Base-by-base conservation (phyloP, 1,284 basidiomycete genomes). In the Trametes pubescens region DNA sequence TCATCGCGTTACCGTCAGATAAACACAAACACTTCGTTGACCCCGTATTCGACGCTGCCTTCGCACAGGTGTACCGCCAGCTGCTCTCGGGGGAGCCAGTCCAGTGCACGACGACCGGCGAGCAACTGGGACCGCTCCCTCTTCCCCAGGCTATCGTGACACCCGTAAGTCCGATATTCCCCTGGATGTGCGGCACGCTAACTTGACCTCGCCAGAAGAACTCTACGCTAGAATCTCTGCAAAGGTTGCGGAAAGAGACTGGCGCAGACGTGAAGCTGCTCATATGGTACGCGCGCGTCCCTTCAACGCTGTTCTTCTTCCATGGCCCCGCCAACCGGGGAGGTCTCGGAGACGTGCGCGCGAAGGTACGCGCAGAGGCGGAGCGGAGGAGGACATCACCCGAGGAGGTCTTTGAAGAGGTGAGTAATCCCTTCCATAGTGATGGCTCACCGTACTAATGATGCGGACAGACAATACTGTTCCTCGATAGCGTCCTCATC, bases 251-350 rank as follows among this genome's bases (percentile, higher is more conserved):
- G 22, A 51, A 43, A 21, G 38, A 46, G 48, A 34, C 14, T 8
- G 32, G 49, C 49, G 48, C 35, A 24, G 10, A 22, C 8, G 47
- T 52, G 21, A 61, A 65, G 55, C 46, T 65, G 13, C 24, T 61
- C 58, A 34, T 21, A 21, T 65, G 63, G 63, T 61, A 57, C 44
- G 35, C 58, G 22, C 59, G 43, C 37, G 54, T 38, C 26, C 63
- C 63, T 7, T 44, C 63, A 1, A 46, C 46, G 11, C 47, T 61
- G 8, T 65, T 65, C 56, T 62, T 65, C 59, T 47, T 62, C 37
- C 60, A 61, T 46, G 60, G 64, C 10, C 64, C 64, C 5, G 51
- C 38, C 24, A 52, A 65, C 16, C 55, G 59, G 10, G 64, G 64
- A 10, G 59, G 59, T 2, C 29, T 61, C 13, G 55, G 51, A 7